These are phyloP conservation scores for Arthroderma sp. DNA, from an alignment of 2,329 filamentous ascomycete species.

Conservation along the genomic window DNA sequence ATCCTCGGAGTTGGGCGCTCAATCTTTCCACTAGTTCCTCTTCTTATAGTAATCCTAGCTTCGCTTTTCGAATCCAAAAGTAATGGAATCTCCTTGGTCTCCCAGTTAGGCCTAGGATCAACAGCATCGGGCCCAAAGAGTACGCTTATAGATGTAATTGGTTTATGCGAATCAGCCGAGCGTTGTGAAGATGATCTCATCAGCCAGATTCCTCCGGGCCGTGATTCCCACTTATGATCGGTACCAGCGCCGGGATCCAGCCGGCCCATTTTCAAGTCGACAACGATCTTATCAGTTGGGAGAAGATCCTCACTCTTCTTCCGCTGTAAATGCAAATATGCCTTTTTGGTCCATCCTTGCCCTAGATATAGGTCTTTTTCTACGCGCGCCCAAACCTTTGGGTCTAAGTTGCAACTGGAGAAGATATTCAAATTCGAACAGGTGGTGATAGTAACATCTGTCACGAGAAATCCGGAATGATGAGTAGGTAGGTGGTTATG, in stretches of 20 bases:
- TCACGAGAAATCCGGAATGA: slow-evolving; percentile 71
- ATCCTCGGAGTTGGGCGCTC: slow-evolving; percentile 65
- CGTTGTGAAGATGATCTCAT: slow-evolving; percentile 58
- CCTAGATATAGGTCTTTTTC: slow-evolving; percentile 82
- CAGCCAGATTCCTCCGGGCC: slow-evolving; percentile 69
- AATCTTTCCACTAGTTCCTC: slow-evolving; percentile 51
- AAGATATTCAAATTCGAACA: slow-evolving; percentile 66
- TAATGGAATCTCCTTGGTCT: slow-evolving; percentile 59
- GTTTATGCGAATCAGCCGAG: slow-evolving; percentile 59
- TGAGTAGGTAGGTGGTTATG: slow-evolving; percentile 80
- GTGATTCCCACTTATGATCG: slow-evolving; percentile 58
- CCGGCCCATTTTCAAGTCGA: slow-evolving; percentile 64
- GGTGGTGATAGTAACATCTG: slow-evolving; percentile 64
- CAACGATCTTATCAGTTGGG: slow-evolving; percentile 60
- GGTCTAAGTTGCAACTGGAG: slow-evolving; percentile 62
- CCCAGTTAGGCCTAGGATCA: slow-evolving; percentile 78
- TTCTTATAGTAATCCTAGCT: slow-evolving; percentile 63
- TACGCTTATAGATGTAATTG: slow-evolving; percentile 70
- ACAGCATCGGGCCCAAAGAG: slow-evolving; percentile 84
- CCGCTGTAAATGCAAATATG: slow-evolving; percentile 68
- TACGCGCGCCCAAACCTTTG: slow-evolving; percentile 63
- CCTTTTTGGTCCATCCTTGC: slow-evolving; percentile 58
- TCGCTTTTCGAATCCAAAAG: slow-evolving; percentile 52
- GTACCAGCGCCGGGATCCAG: slow-evolving; percentile 52
- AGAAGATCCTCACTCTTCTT: slow-evolving; percentile 76